These are phyloP conservation scores for Amanita jacksonii DNA, from an alignment of 768 basidiomycete species.

Conservation along the genomic window DNA sequence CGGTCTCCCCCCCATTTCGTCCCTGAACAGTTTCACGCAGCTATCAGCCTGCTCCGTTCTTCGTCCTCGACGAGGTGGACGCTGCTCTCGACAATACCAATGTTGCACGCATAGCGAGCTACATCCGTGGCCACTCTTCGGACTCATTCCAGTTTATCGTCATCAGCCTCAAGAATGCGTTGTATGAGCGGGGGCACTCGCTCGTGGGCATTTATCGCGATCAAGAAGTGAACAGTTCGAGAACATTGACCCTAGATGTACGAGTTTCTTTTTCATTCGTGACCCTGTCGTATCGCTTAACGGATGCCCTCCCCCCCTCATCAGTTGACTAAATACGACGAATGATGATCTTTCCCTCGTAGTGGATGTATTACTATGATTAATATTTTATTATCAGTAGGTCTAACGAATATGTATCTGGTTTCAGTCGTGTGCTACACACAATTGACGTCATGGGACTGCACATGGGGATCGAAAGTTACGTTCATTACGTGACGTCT, in stretches of 20 bases:
- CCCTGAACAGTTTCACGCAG: slow-evolving; percentile 27
- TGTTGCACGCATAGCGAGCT: slow-evolving; percentile 90
- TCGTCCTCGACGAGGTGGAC: slow-evolving; percentile 97
- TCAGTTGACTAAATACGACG: slow-evolving; percentile 4
- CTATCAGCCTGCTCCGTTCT: slow-evolving; percentile 95
- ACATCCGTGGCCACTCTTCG: slow-evolving; percentile 80
- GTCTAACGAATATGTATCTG: no score
- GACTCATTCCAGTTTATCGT: slow-evolving; percentile 91
- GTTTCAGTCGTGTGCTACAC: no score
- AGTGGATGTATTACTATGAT: no score
- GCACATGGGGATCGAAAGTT: no score
- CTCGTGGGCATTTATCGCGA: slow-evolving; percentile 93
- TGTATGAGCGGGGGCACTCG: slow-evolving; percentile 86
- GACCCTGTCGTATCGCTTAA: no score
- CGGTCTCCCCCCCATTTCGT: neutral
- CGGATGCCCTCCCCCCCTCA: neutral
- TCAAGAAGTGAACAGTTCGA: slow-evolving; percentile 88
- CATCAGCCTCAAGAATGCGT: slow-evolving; percentile 89
- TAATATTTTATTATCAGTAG: no score
- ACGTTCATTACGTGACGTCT: no score
- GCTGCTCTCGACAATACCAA: slow-evolving; percentile 99
- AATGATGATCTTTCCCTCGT: no score
- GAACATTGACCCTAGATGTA: slow-evolving; percentile 87
- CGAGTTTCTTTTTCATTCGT: slow-evolving; percentile 17
- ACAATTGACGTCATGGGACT: no score